Evolutionary conservation across 257 asterid genomes (phyloP).

Genomic region (Salvia splendens): DNA sequence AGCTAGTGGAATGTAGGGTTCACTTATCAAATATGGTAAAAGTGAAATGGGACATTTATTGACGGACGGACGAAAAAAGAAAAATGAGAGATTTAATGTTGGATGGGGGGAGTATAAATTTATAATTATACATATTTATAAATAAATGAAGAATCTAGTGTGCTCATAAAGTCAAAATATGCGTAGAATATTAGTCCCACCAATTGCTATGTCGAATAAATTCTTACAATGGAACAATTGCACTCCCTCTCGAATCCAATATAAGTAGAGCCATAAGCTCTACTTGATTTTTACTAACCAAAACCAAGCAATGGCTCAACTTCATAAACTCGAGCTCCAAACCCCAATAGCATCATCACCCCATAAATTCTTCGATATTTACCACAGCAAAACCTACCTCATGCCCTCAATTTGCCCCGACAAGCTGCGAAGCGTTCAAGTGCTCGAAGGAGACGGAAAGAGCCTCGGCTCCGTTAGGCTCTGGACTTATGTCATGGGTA

Average conservation of each 20-base stretch:
- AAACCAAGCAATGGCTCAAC: conserved; percentile 46
- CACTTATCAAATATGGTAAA: too few species aligned
- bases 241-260: conserved; percentile 16
- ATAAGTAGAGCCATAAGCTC: conserved; percentile 22
- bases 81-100: too few species aligned
- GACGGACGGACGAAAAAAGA: too few species aligned
- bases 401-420: conserved; percentile 49
- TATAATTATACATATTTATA: too few species aligned
- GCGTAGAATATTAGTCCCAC: conserved; percentile 16
- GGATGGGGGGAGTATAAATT: too few species aligned
- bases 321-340: conserved; percentile 47
- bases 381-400: conserved; percentile 47
- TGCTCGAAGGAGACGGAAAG: conserved; percentile 53
- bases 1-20: too few species aligned
- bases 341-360: conserved; percentile 45
- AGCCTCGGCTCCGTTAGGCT: conserved; percentile 51
- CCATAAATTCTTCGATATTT: conserved; percentile 44
- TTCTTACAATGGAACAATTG: conserved; percentile 8
- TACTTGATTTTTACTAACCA: background rate
- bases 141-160: background rate
- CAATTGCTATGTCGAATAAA: conserved; percentile 6
- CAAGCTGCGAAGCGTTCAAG: conserved; percentile 46
- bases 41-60: too few species aligned
- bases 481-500: conserved; percentile 57
- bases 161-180: background rate